phyloP scores from a whole-genome alignment of 164 flowering plant species.

The Annona cherimola region DNA sequence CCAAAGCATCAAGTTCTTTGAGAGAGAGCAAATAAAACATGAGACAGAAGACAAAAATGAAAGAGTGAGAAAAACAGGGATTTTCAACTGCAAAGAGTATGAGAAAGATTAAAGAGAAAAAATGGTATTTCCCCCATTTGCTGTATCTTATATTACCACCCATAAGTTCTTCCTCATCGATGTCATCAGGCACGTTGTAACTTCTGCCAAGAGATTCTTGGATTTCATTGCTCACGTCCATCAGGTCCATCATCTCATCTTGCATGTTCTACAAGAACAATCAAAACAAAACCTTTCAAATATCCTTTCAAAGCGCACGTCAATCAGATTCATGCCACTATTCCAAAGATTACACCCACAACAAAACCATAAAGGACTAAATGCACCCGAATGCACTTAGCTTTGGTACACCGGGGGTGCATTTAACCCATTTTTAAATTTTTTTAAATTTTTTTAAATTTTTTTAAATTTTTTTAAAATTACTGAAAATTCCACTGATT shows the following conservation, averaged over 20 bases:
- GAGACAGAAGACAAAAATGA: not conserved
- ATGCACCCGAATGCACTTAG: too few relatives aligned
- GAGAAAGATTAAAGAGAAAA: not conserved
- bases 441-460: too few relatives aligned
- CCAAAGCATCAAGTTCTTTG: constrained; percentile 96
- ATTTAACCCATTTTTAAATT: too few relatives aligned
- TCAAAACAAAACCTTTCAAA: not conserved
- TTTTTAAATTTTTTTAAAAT: too few relatives aligned
- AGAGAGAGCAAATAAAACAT: not conserved
- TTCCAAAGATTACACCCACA: not conserved
- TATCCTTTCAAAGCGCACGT: too few relatives aligned
- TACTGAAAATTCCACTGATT: too few relatives aligned
- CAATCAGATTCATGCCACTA: not conserved
- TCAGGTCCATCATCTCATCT: constrained; percentile 99
- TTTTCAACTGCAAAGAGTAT: not conserved
- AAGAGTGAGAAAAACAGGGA: not conserved
- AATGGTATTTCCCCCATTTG: not conserved
- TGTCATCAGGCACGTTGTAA: constrained; percentile 93
- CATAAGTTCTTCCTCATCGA: constrained; percentile 96
- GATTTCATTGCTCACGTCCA: constrained; percentile 90
- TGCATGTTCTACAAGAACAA: constrained; percentile 61
- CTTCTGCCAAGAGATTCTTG: constrained; percentile 97
- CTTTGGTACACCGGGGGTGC: too few relatives aligned
- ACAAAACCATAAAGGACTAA: not conserved
- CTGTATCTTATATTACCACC: constrained; percentile 58